Percentiles rank a stretch among this genome's conserved stretches.
These are phyloP conservation scores for Tricladium varicosporioides DNA, from an alignment of 2,329 filamentous ascomycete species.

Conservation along the genomic window DNA sequence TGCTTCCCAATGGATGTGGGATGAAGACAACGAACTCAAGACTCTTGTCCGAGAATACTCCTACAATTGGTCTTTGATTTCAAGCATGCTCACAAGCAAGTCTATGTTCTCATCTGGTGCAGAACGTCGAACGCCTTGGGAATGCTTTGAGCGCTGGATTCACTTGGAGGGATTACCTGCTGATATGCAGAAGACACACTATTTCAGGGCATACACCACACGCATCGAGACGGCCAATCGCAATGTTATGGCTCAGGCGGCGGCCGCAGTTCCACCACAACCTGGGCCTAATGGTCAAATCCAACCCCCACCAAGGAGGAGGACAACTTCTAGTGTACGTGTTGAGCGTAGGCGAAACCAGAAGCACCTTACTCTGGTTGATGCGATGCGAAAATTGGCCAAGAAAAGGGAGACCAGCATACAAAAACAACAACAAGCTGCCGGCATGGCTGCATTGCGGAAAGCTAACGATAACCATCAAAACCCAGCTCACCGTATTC, in stretches of 20 bases:
- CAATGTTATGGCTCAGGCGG: slow-evolving; percentile 40
- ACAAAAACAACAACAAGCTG: slow-evolving; percentile 84
- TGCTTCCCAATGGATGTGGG: slow-evolving; percentile 86
- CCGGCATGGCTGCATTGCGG: slow-evolving; percentile 73
- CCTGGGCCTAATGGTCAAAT: slow-evolving; percentile 42
- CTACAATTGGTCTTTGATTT: slow-evolving; percentile 97
- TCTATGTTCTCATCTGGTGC: slow-evolving; percentile 81
- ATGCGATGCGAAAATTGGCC: slow-evolving; percentile 91
- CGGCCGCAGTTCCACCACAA: slow-evolving; percentile 29
- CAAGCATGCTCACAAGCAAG: slow-evolving; percentile 70
- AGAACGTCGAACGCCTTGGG: slow-evolving; percentile 92
- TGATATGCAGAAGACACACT: slow-evolving; percentile 93
- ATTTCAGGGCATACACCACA: slow-evolving; percentile 74
- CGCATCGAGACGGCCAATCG: slow-evolving; percentile 60
- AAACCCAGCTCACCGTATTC: slow-evolving; percentile 43
- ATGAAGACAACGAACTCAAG: slow-evolving; percentile 88
- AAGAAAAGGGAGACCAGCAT: slow-evolving; percentile 85
- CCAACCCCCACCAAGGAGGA: slow-evolving; percentile 55
- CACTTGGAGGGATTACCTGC: slow-evolving; percentile 84
- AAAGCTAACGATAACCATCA: slow-evolving; percentile 66
- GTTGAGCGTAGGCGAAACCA: slow-evolving; percentile 86
- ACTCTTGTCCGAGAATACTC: slow-evolving; percentile 85
- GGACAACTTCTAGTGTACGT: slow-evolving; percentile 74
- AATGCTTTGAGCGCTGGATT: slow-evolving; percentile 98
- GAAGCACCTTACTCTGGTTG: slow-evolving; percentile 83